Conservation (phyloP, 2,329 filamentous ascomycete species). For the Talaromyces sp. region DNA sequence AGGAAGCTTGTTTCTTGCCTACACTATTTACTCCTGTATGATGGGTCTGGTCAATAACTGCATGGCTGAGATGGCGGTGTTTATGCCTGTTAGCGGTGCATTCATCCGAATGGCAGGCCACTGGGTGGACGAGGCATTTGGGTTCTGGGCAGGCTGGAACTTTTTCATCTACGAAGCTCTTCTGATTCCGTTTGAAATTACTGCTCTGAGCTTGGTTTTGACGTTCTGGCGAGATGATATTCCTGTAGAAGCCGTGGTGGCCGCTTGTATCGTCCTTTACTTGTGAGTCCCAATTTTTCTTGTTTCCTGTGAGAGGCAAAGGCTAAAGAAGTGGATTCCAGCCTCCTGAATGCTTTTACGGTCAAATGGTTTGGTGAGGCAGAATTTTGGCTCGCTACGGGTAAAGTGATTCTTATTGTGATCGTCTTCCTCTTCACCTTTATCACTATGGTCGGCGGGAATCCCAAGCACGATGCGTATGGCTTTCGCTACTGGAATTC, state of each 20-base stretch:
- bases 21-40: slow-evolving; percentile 30
- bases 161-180: slow-evolving; percentile 7
- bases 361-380: slow-evolving; percentile 57
- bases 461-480: slow-evolving; percentile 45
- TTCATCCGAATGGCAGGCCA: slow-evolving; percentile 76
- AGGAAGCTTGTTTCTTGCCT: slow-evolving; percentile 32
- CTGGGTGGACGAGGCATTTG: slow-evolving; percentile 74
- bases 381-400: slow-evolving; percentile 56
- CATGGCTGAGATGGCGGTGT: slow-evolving; percentile 77
- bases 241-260: slow-evolving; percentile 55
- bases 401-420: slow-evolving; percentile 56
- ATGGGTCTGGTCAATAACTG: neutral
- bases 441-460: slow-evolving; percentile 11
- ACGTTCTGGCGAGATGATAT: slow-evolving; percentile 12
- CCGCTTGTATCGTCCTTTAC: slow-evolving; percentile 54
- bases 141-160: slow-evolving; percentile 72
- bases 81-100: slow-evolving; percentile 70
- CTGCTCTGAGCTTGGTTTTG: neutral
- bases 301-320: neutral
- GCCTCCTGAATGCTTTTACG: slow-evolving; percentile 55
- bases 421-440: slow-evolving; percentile 20
- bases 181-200: slow-evolving; percentile 4
- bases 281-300: slow-evolving; percentile 39
- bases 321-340: slow-evolving; percentile 21
- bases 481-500: slow-evolving; percentile 58